Percentiles rank a stretch among this genome's conserved stretches.
These are phyloP conservation scores for Nosema muscidifuracis DNA, from an alignment of 371 early-diverging fungal species.

Conservation along the genomic window DNA sequence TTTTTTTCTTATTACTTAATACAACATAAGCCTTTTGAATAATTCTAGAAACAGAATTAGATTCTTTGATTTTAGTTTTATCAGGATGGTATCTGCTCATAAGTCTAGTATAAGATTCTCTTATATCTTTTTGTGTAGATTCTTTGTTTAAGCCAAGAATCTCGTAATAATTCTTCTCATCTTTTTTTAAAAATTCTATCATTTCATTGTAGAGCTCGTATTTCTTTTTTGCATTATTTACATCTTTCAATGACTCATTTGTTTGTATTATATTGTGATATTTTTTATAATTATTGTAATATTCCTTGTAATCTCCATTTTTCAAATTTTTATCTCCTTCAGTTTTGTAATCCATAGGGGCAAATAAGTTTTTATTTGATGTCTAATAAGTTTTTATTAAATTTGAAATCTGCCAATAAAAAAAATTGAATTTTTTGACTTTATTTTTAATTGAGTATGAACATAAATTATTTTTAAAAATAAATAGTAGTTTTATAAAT, in stretches of 20 bases:
- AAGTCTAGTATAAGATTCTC: slow-evolving; percentile 85
- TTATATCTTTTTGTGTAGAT: slow-evolving; percentile 76
- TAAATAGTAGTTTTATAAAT: no score
- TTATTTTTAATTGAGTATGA: no score
- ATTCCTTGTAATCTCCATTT: slow-evolving; percentile 21
- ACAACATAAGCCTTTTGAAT: slow-evolving; percentile 83
- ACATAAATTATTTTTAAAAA: no score
- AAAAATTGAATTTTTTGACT: no score
- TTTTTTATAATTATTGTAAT: slow-evolving; percentile 13
- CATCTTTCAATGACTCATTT: slow-evolving; percentile 2
- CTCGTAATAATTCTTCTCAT: slow-evolving; percentile 48
- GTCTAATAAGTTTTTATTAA: no score
- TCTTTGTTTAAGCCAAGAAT: slow-evolving; percentile 74
- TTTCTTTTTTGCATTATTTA: slow-evolving; percentile 27
- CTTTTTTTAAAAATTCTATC: slow-evolving; percentile 29
- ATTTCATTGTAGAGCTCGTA: slow-evolving; percentile 36
- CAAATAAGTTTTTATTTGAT: no score
- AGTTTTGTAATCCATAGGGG: slow-evolving; percentile 25
- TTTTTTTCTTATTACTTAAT: slow-evolving; percentile 77
- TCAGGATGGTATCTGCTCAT: slow-evolving; percentile 85
- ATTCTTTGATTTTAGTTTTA: slow-evolving; percentile 82
- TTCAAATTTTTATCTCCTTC: slow-evolving; percentile 15
- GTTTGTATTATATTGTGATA: slow-evolving; percentile 12
- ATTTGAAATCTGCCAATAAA: no score
- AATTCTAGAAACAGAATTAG: slow-evolving; percentile 83